Conservation (phyloP, 768 basidiomycete genomes). For the Hericium erinaceus region DNA sequence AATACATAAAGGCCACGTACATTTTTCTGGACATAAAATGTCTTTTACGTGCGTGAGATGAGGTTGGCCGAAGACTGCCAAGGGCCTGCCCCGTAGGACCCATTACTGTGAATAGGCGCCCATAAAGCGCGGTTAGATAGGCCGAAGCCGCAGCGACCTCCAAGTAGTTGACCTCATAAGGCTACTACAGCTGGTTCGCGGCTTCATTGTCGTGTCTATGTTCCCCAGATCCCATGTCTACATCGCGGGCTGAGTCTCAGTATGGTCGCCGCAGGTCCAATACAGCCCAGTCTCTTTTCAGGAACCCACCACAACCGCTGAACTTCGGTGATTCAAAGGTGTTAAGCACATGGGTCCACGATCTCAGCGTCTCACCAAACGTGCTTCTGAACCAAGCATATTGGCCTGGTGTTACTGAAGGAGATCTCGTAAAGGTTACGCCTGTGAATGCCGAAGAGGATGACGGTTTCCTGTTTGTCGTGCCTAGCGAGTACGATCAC, state of each 20-base stretch:
- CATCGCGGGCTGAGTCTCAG: conserved; percentile 58
- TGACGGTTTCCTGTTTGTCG: conserved; percentile 50
- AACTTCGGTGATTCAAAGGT: conserved; percentile 53
- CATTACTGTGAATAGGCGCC: too few species aligned
- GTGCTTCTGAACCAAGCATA: conserved; percentile 64
- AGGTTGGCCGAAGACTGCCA: too few species aligned
- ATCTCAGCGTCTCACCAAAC: conserved; percentile 45
- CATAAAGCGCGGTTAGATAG: too few species aligned
- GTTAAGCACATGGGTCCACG: conserved; percentile 70
- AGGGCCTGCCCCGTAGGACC: too few species aligned
- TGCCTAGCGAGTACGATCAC: conserved; percentile 54
- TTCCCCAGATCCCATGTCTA: conserved; percentile 35
- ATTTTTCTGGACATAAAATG: too few species aligned
- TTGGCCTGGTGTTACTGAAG: conserved; percentile 74
- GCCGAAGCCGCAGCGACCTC: too few species aligned
- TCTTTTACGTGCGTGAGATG: too few species aligned
- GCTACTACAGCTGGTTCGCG: too few species aligned
- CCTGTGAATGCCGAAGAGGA: conserved; percentile 32
- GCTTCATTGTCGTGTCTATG: background rate
- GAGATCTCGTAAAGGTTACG: conserved; percentile 58
- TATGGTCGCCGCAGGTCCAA: conserved; percentile 61
- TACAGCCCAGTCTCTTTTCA: conserved; percentile 59
- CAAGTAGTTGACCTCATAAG: too few species aligned
- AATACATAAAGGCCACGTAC: too few species aligned
- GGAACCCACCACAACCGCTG: conserved; percentile 39